Evolutionary conservation across 768 basidiomycete genomes (phyloP).

Genomic region (Xerocomus potaroensis): DNA sequence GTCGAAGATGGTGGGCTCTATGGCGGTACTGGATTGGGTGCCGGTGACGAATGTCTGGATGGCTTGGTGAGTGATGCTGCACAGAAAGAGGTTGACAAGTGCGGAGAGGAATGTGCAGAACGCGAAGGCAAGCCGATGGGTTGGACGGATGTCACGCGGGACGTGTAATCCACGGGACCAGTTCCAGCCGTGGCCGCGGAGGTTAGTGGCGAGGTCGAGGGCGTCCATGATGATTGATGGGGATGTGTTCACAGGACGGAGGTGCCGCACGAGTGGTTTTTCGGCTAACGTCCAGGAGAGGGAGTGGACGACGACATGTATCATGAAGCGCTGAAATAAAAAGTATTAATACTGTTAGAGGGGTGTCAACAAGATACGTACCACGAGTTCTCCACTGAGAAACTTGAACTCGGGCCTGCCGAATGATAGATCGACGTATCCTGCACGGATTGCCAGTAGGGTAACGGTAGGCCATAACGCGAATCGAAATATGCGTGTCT

Average conservation of each 20-base stretch:
- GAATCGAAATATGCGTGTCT: conserved; percentile 41
- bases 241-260: not conserved
- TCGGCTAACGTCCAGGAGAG: conserved; percentile 11
- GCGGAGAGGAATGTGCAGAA: conserved; percentile 32
- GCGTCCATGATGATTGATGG: conserved; percentile 32
- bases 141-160: conserved; percentile 38
- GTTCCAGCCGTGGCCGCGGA: conserved; percentile 62
- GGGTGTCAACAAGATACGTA: not conserved
- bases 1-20: conserved; percentile 30
- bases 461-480: conserved; percentile 44
- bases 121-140: conserved; percentile 37
- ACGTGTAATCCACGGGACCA: conserved; percentile 40
- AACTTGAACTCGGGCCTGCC: not conserved
- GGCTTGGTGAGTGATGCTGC: conserved; percentile 43
- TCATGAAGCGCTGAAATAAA: conserved; percentile 12
- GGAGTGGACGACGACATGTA: conserved; percentile 6
- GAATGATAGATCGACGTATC: conserved; percentile 9
- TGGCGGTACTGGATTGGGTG: conserved; percentile 21
- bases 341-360: not conserved
- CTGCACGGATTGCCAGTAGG: conserved; percentile 39
- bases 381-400: conserved; percentile 11
- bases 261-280: conserved; percentile 14
- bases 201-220: conserved; percentile 44
- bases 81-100: conserved; percentile 33
- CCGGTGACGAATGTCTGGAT: conserved; percentile 44